phyloP scores from a whole-genome alignment of 257 asterid genomes.

The Capsicum chinense region DNA sequence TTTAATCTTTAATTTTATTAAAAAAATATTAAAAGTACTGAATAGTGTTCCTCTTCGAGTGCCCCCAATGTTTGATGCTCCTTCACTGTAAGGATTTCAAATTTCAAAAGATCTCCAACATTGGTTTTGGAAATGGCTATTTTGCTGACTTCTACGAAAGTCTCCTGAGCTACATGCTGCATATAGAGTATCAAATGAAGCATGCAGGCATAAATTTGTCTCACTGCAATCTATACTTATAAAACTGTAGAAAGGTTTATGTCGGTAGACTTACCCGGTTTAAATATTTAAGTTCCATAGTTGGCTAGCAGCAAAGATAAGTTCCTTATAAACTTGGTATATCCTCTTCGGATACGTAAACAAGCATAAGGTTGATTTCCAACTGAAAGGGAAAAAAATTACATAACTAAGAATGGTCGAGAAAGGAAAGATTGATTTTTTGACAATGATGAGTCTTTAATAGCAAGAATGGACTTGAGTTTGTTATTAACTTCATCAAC shows the following conservation, averaged over 20 bases:
- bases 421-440: not conserved
- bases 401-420: no score
- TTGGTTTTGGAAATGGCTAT: conserved; percentile 37
- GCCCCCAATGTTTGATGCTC: conserved; percentile 79
- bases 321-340: conserved; percentile 86
- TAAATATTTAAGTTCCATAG: conserved; percentile 65
- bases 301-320: conserved; percentile 70
- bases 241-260: not conserved
- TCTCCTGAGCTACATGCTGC: conserved; percentile 90
- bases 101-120: conserved; percentile 46
- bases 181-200: conserved; percentile 27
- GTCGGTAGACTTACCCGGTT: conserved; percentile 58
- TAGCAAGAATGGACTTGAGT: not conserved
- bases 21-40: no score
- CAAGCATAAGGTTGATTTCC: conserved; percentile 63
- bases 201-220: not conserved
- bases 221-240: not conserved
- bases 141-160: conserved; percentile 65
- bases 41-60: conserved; percentile 45
- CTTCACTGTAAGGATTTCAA: conserved; percentile 51
- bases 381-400: conserved; percentile 52
- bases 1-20: no score
- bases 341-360: conserved; percentile 63
- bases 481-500: not conserved
- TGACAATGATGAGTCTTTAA: not conserved